Conservation (phyloP, 805 yeast species). For the Sugiyamaella qingdaonensis region DNA sequence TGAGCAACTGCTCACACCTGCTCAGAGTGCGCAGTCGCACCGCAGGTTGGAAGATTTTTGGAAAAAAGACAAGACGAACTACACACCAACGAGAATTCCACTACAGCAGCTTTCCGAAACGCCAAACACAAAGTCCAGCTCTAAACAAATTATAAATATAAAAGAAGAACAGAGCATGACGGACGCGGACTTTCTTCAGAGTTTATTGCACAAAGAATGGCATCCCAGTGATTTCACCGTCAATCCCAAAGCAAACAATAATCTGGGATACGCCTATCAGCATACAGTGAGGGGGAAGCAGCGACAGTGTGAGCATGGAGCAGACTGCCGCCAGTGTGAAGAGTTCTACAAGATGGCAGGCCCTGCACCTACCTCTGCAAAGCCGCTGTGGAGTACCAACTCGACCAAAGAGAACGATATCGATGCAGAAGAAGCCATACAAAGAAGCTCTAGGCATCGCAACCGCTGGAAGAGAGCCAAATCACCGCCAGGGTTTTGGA, state of each 20-base stretch:
- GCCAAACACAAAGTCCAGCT: background rate
- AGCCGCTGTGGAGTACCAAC: conserved; percentile 31
- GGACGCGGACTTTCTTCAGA: background rate
- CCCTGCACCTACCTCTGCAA: conserved; percentile 22
- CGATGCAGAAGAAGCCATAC: conserved; percentile 9
- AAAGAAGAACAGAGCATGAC: background rate
- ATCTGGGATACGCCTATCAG: conserved; percentile 32
- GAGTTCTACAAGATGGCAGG: conserved; percentile 34
- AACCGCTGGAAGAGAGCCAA: conserved; percentile 36
- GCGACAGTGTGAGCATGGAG: conserved; percentile 35
- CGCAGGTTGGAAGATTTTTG: background rate
- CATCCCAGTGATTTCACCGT: conserved; percentile 37
- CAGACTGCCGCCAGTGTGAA: conserved; percentile 34
- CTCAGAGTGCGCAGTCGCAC: background rate
- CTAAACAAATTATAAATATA: background rate
- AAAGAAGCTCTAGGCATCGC: conserved; percentile 23
- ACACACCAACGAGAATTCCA: background rate
- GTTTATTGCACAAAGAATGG: conserved; percentile 27
- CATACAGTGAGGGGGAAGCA: conserved; percentile 33
- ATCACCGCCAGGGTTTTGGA: conserved; percentile 57
- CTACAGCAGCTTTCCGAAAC: background rate
- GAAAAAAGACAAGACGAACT: background rate
- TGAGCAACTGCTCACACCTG: background rate
- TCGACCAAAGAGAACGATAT: background rate
- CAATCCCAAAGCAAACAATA: conserved; percentile 33